A percentile compares a stretch with the other conserved stretches of the same genome.
Conservation (phyloP, 2,329 filamentous ascomycete genomes). For the Fusarium cicatricum region DNA sequence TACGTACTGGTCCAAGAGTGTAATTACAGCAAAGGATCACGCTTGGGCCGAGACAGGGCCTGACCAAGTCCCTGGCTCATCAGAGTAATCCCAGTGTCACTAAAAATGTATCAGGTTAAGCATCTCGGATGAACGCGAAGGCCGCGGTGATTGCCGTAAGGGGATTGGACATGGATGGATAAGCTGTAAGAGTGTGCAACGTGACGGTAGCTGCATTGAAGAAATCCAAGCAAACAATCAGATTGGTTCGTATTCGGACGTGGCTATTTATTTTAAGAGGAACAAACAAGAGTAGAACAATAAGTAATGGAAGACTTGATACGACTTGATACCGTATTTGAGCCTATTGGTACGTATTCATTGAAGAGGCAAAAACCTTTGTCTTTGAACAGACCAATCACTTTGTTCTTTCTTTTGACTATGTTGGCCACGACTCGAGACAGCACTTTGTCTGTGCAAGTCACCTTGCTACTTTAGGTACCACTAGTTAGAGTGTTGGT, state of each 20-base stretch:
- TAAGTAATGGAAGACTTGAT: too few species aligned
- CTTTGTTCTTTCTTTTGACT: too few species aligned
- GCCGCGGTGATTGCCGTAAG: background rate
- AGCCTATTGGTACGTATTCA: too few species aligned
- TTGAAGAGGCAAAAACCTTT: too few species aligned
- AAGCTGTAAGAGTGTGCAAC: conserved; percentile 1
- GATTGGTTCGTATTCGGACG: background rate
- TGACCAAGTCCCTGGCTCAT: background rate
- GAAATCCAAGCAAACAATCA: conserved; percentile 8
- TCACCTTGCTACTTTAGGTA: too few species aligned
- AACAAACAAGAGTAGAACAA: too few species aligned
- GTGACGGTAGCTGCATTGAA: background rate
- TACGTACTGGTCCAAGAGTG: too few species aligned
- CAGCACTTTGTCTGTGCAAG: too few species aligned
- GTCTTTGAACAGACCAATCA: too few species aligned
- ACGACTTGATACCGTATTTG: too few species aligned
- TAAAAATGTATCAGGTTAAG: background rate
- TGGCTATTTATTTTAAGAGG: background rate
- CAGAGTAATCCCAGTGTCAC: background rate
- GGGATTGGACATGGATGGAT: background rate
- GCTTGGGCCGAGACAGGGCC: background rate
- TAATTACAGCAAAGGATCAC: background rate
- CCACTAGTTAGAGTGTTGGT: too few species aligned
- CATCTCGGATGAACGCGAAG: background rate
- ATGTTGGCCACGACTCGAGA: too few species aligned